Evolutionary conservation across 805 yeast species (phyloP), one percentile per base, ranked within the genome.

Genomic region (Zygotorulaspora chibaensis): DNA sequence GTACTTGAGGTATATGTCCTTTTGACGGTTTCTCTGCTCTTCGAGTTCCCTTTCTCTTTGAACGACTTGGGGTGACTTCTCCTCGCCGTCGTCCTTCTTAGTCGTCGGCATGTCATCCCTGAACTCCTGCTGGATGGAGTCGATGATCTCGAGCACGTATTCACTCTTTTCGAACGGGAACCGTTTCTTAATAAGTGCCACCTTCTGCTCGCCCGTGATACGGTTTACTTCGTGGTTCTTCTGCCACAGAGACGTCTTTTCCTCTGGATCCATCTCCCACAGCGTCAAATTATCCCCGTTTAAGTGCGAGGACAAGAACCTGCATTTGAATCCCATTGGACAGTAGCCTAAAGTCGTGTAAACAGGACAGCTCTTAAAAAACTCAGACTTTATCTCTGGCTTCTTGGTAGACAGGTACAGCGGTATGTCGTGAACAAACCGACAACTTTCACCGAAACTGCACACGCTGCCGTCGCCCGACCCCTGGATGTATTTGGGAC

Each of bases 311-410:
- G 76, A 69, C 46, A 93, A 74, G 87, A 96, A 93, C 57, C 96
- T 79, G 69, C 99, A 93, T 64, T 87, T 91, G 56, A 87, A 68
- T 0, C 99, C 99, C 50, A 84, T 77, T 3, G 96, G 96, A 72
- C 99, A 93, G 59, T 79, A 82, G 0, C 99, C 99, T 29, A 87
- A 71, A 1, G 85, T 83, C 28, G 70, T 71, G 61, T 70, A 89
- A 3, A 87, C 96, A 0, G 99, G 98, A 67, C 99, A 93, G 4
- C 31, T 37, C 6, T 43, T 43, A 43, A 58, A 64, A 16, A 38
- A 46, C 2, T 47, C 59, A 0, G 95, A 95, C 8, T 74, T 77
- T 17, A 87, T 68, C 62, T 93, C 98, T 0, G 67, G 73, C 1
- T 80, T 84, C 63, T 93, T 91, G 18, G 76, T 63, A 0, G 61